Percentiles rank a stretch among this genome's conserved stretches.
phyloP scores from a whole-genome alignment of 139 green algal genomes.

The Haematococcus sp. region DNA sequence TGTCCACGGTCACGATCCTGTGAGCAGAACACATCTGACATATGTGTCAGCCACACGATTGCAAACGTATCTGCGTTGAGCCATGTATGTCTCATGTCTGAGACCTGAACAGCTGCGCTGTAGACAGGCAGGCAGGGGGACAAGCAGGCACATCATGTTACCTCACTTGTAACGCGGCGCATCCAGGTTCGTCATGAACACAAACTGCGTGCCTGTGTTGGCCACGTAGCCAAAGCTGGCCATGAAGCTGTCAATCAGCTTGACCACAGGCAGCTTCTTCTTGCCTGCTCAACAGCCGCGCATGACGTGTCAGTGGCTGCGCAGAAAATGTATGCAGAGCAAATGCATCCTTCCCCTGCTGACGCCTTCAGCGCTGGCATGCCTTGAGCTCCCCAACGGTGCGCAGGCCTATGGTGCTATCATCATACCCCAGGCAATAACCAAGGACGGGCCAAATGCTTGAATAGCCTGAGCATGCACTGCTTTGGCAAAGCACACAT shows the following conservation, averaged over 20 bases:
- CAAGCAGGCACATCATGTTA: neutral
- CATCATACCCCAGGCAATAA: no score
- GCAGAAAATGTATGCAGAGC: neutral
- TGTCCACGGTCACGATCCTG: constrained; percentile 49
- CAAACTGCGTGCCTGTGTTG: constrained; percentile 77
- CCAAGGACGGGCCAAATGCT: no score
- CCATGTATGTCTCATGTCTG: neutral
- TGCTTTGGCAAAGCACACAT: no score
- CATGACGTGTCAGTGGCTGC: neutral
- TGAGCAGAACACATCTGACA: neutral
- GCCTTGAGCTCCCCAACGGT: neutral
- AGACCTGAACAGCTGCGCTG: neutral
- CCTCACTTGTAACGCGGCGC: constrained; percentile 76
- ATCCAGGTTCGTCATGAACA: constrained; percentile 81
- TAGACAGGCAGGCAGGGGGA: no score
- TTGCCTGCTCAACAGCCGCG: constrained; percentile 21
- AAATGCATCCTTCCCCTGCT: neutral
- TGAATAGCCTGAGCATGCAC: no score
- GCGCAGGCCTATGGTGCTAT: no score
- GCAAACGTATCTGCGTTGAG: neutral
- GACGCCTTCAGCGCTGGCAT: no score
- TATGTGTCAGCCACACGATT: no score
- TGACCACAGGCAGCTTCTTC: constrained; percentile 47
- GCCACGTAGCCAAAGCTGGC: constrained; percentile 74
- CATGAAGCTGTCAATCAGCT: constrained; percentile 86